Percentiles rank a stretch among this genome's conserved stretches.
Evolutionary conservation across 2,329 filamentous ascomycete species (phyloP).

Genomic region (Triangularia verruculosa): DNA sequence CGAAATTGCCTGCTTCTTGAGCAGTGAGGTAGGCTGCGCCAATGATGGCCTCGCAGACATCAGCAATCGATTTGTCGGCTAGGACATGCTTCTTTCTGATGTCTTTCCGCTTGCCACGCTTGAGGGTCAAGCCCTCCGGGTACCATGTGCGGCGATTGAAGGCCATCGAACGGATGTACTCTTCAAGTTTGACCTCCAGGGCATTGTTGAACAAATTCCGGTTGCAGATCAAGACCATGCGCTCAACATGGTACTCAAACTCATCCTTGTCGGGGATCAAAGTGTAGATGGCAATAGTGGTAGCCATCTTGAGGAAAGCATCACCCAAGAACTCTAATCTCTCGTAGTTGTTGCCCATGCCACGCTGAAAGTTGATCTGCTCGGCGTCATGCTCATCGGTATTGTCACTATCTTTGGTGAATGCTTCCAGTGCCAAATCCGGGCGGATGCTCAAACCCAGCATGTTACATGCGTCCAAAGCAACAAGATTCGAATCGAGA

Average conservation of each 20-base stretch:
- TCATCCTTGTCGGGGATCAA: constrained; percentile 75
- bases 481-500: constrained; percentile 77
- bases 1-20: constrained; percentile 43
- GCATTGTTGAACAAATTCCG: constrained; percentile 81
- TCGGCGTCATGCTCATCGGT: constrained; percentile 67
- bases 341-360: constrained; percentile 95
- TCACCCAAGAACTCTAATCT: constrained; percentile 91
- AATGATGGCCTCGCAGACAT: constrained; percentile 92
- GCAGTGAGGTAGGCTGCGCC: constrained; percentile 70
- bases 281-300: constrained; percentile 81
- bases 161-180: constrained; percentile 77
- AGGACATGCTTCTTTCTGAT: constrained; percentile 60
- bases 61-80: constrained; percentile 85
- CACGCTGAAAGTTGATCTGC: constrained; percentile 70
- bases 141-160: constrained; percentile 90
- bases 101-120: constrained; percentile 65
- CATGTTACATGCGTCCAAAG: constrained; percentile 67
- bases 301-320: constrained; percentile 92
- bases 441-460: constrained; percentile 63
- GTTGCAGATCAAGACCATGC: constrained; percentile 91
- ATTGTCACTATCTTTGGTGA: constrained; percentile 91
- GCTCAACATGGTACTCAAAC: constrained; percentile 81
- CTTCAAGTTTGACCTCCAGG: constrained; percentile 59
- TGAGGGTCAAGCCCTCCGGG: constrained; percentile 70
- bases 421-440: constrained; percentile 74